Evolutionary conservation across 2,329 filamentous ascomycete species (phyloP).

Genomic region (Calonectria ilicicola): DNA sequence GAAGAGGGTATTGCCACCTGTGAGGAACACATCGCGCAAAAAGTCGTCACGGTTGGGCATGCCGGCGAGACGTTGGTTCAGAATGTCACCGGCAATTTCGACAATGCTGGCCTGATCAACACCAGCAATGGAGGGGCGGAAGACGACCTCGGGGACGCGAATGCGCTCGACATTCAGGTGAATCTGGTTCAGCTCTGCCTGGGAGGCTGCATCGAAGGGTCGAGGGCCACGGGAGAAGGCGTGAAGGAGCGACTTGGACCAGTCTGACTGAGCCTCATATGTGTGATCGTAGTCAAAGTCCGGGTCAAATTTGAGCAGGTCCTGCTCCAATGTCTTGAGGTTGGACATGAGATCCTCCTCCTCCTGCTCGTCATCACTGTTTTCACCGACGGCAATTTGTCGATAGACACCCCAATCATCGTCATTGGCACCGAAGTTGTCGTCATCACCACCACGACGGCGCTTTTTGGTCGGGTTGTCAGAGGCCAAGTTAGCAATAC

Average conservation of each 20-base stretch:
- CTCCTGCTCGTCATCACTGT: slow-evolving; percentile 89
- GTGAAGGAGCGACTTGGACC: slow-evolving; percentile 92
- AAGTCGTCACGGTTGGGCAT: slow-evolving; percentile 73
- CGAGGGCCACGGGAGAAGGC: slow-evolving; percentile 90
- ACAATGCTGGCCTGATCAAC: slow-evolving; percentile 93
- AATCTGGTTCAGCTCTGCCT: slow-evolving; percentile 85
- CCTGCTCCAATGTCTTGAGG: slow-evolving; percentile 83
- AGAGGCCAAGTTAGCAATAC: slow-evolving; percentile 93
- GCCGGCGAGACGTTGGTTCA: slow-evolving; percentile 81
- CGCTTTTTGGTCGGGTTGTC: slow-evolving; percentile 89
- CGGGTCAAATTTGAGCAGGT: slow-evolving; percentile 88
- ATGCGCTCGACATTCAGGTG: slow-evolving; percentile 98
- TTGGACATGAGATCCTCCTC: slow-evolving; percentile 85
- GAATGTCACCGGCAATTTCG: slow-evolving; percentile 91
- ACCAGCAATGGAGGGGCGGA: slow-evolving; percentile 91
- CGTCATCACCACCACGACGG: slow-evolving; percentile 88
- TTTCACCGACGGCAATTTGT: slow-evolving; percentile 86
- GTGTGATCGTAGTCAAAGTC: slow-evolving; percentile 94
- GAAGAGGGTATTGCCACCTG: slow-evolving; percentile 92
- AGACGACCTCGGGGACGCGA: slow-evolving; percentile 91
- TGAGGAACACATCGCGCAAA: slow-evolving; percentile 89
- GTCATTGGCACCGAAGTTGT: slow-evolving; percentile 96
- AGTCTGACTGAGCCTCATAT: slow-evolving; percentile 91
- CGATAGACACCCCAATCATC: slow-evolving; percentile 98
- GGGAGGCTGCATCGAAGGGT: slow-evolving; percentile 83